These are phyloP conservation scores for Inga oerstediana DNA, from an alignment of 306 rosid genomes.

Conservation along the genomic window DNA sequence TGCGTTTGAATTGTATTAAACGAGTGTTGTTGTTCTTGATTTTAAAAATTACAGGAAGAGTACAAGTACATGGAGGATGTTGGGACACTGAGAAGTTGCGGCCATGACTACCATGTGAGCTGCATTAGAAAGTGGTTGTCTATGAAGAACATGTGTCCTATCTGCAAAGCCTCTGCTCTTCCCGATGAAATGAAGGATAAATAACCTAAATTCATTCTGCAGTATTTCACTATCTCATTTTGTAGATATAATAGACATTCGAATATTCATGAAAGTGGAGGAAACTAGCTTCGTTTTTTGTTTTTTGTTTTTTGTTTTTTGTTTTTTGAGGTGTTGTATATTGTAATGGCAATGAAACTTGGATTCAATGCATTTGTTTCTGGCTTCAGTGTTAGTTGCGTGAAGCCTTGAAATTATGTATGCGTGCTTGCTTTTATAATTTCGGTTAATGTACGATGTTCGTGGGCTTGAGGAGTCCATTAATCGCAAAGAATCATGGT, in stretches of 20 bases:
- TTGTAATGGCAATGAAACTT: constrained; percentile 43
- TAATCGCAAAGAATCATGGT: background rate
- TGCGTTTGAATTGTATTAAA: constrained; percentile 3
- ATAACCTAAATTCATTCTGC: constrained; percentile 32
- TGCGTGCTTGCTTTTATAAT: background rate
- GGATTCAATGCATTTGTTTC: constrained; percentile 49
- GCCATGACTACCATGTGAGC: constrained; percentile 82
- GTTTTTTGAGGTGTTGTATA: background rate
- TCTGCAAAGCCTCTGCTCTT: constrained; percentile 69
- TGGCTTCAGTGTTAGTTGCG: constrained; percentile 48
- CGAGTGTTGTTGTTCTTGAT: background rate
- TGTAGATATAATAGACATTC: constrained; percentile 47
- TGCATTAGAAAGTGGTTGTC: constrained; percentile 86
- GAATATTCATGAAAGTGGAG: constrained; percentile 49
- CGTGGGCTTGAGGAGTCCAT: background rate
- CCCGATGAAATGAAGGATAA: constrained; percentile 54
- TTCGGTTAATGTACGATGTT: background rate
- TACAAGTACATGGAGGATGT: constrained; percentile 86
- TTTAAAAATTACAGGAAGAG: constrained; percentile 66
- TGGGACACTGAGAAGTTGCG: constrained; percentile 65
- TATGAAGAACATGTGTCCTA: constrained; percentile 76
- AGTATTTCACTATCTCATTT: constrained; percentile 33
- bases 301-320: background rate
- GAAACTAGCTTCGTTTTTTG: constrained; percentile 36
- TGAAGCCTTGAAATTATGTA: constrained; percentile 45